Base-by-base conservation (phyloP, 2,329 filamentous ascomycete species). In the Clathrospora elynae region DNA sequence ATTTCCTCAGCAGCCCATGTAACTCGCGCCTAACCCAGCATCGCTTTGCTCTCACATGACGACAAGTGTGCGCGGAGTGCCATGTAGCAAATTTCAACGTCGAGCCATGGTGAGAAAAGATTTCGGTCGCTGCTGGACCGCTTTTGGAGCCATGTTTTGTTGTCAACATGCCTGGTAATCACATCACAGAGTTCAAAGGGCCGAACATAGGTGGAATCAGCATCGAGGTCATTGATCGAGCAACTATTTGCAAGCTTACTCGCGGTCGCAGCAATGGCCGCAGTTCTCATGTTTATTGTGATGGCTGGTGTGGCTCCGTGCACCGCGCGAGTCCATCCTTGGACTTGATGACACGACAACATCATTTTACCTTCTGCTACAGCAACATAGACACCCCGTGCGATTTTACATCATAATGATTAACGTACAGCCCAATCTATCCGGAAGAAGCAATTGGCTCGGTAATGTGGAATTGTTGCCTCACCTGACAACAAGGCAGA, bases 81-180 rank as follows among this genome's bases (percentile, higher is more conserved):
- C 64, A 64, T 58, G 42, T 64, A 70, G 68, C 64, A 65, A 71
- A 69, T 51, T 57, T 59, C 68, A 68, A 71, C 68, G 68, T 71
- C 68, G 55, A 34, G 41, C 38, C 59, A 57, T 62, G 34, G 31
- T 32, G 22, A 48, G 17, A 35, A 46, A 40, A 35, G 39, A 38
- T 38, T n/a, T 39, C 37, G 33, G 41, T 42, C 50, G 40, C 39
- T 31, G 39, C 17, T 30, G 20, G 54, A 40, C 55, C 56, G 39
- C 44, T 44, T 51, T 54, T 28, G 22, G 26, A 53, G 52, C 51
- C 57, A 40, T 45, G 44, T 26, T 45, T 53, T 36, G 50, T 40
- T 55, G 51, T 56, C 49, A 54, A 51, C 24, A 46, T 32, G 32
- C 44, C 42, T 42, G 43, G 42, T 46, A 43, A 49, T 49, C 51